phyloP scores from a whole-genome alignment of 75 land plant genomes.

The Azolla pinnata region DNA sequence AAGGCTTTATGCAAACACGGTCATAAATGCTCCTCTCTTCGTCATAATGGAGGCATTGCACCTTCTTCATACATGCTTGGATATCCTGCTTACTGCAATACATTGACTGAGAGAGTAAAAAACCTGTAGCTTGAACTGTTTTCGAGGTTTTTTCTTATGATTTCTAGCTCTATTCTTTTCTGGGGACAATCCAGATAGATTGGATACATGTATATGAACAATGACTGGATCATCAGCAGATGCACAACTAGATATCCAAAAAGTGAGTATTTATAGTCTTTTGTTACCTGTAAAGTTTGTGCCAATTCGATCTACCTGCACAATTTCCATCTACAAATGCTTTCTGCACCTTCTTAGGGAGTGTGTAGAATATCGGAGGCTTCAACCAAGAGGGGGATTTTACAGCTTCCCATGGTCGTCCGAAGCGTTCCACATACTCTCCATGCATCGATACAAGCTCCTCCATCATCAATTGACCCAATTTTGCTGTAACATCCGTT shows the following conservation, averaged over 20 bases:
- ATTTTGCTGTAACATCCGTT: constrained; percentile 55
- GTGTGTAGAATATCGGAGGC: constrained; percentile 30
- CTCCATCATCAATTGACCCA: constrained; percentile 84
- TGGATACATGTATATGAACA: no score
- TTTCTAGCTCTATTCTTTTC: no score
- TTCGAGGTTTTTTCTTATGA: no score
- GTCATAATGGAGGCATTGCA: constrained; percentile 56
- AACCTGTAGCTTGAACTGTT: no score
- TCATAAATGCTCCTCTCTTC: constrained; percentile 76
- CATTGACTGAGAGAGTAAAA: no score
- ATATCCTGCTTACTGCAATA: constrained; percentile 67
- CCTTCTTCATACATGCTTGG: constrained; percentile 44
- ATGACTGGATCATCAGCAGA: no score
- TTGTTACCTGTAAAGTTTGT: constrained; percentile 77
- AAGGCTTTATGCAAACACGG: constrained; percentile 45
- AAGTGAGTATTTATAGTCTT: no score
- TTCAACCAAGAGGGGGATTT: constrained; percentile 60
- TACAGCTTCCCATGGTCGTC: constrained; percentile 20
- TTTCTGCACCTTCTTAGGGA: constrained; percentile 25
- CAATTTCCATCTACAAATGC: constrained; percentile 37
- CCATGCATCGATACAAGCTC: constrained; percentile 67
- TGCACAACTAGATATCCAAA: no score
- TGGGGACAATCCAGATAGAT: no score
- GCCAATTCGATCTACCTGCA: constrained; percentile 49
- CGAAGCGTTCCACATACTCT: constrained; percentile 60